A percentile compares a stretch with the other conserved stretches of the same genome.
These are phyloP conservation scores for Ustanciosporium gigantosporum DNA, from an alignment of 1,284 basidiomycete species.

Conservation along the genomic window DNA sequence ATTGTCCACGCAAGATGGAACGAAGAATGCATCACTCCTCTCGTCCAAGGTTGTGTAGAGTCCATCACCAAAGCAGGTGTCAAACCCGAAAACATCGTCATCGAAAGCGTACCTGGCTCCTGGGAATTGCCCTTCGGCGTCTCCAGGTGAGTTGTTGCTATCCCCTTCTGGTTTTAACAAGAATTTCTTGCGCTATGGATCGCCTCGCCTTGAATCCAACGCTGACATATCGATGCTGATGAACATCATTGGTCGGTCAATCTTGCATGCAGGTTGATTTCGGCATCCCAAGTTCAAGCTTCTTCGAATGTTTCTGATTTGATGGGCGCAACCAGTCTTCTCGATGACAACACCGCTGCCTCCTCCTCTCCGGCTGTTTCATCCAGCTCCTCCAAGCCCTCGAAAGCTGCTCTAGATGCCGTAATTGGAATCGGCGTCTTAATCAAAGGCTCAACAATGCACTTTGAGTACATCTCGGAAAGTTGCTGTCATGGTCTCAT, in stretches of 20 bases:
- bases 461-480: constrained; percentile 81
- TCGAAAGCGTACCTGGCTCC: constrained; percentile 84
- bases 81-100: constrained; percentile 82
- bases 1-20: constrained; percentile 71
- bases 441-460: constrained; percentile 74
- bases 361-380: constrained; percentile 8
- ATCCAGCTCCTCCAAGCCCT: constrained; percentile 7
- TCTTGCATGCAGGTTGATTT: constrained; percentile 76
- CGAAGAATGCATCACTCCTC: constrained; percentile 77
- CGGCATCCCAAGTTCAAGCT: constrained; percentile 79
- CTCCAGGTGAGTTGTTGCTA: constrained; percentile 19
- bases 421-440: constrained; percentile 95
- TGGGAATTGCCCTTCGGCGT: constrained; percentile 57
- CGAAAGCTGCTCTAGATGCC: constrained; percentile 69
- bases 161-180: too few species aligned
- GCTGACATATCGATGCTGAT: too few species aligned
- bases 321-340: constrained; percentile 69
- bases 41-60: constrained; percentile 74
- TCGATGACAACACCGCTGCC: constrained; percentile 34
- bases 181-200: too few species aligned
- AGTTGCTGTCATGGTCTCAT: constrained; percentile 88
- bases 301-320: constrained; percentile 75
- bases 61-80: constrained; percentile 84
- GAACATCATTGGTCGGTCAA: too few species aligned
- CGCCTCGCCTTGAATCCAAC: too few species aligned